phyloP scores from a whole-genome alignment of 1,139 yeast species.

The Geotrichum restrictum region DNA sequence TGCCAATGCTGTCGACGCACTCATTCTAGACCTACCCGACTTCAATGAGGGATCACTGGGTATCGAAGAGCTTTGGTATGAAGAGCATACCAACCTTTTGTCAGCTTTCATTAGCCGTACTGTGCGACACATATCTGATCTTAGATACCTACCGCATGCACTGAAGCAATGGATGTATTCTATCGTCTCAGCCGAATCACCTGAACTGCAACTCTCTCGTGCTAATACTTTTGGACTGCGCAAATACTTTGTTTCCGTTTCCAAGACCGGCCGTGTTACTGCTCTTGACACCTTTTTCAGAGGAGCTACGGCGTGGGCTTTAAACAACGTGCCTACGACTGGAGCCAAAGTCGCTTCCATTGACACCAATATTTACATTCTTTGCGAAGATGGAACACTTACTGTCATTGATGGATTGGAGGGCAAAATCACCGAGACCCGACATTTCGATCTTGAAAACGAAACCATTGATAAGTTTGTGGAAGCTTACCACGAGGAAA shows the following conservation, averaged over 20 bases:
- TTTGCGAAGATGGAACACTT: slow-evolving; percentile 25
- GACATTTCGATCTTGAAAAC: slow-evolving; percentile 6
- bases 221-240: slow-evolving; percentile 48
- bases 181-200: slow-evolving; percentile 6
- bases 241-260: slow-evolving; percentile 47
- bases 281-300: slow-evolving; percentile 44
- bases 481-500: background rate
- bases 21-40: slow-evolving; percentile 42
- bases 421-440: slow-evolving; percentile 22
- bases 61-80: slow-evolving; percentile 42
- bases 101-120: slow-evolving; percentile 46
- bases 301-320: slow-evolving; percentile 45
- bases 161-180: background rate
- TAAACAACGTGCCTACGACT: slow-evolving; percentile 29
- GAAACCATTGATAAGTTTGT: slow-evolving; percentile 21
- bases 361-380: slow-evolving; percentile 24
- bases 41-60: slow-evolving; percentile 36
- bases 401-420: slow-evolving; percentile 28
- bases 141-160: slow-evolving; percentile 11
- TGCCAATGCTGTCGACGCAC: slow-evolving; percentile 41
- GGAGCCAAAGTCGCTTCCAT: slow-evolving; percentile 23
- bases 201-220: slow-evolving; percentile 4
- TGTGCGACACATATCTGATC: slow-evolving; percentile 39
- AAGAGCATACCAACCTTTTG: slow-evolving; percentile 40
- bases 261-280: slow-evolving; percentile 43